These are phyloP conservation scores for Porcisia deanei DNA, from an alignment of 208 protist genomes.

Conservation along the genomic window DNA sequence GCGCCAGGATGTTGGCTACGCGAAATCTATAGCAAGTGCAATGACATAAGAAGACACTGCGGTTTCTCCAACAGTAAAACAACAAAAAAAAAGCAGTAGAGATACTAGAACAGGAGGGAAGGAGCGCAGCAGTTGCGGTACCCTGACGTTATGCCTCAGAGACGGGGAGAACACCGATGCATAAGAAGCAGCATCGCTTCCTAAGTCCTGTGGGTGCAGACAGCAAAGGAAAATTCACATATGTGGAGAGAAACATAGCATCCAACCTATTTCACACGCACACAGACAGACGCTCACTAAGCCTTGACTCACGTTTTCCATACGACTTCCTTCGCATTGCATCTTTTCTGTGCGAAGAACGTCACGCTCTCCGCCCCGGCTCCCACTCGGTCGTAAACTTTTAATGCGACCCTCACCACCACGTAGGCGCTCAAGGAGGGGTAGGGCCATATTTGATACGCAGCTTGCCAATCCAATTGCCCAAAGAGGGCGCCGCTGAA, in stretches of 20 bases:
- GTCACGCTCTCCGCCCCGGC: not conserved
- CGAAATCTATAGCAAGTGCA: not conserved
- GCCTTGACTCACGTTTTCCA: not conserved
- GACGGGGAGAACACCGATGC: not conserved
- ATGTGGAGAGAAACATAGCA: not conserved
- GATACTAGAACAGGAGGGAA: not conserved
- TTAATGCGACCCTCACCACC: not conserved
- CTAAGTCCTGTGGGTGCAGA: not conserved
- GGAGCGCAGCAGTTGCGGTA: not conserved
- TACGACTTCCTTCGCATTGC: not conserved
- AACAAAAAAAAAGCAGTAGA: not conserved
- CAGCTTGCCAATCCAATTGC: conserved; percentile 53
- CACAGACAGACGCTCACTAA: not conserved
- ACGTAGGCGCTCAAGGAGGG: conserved; percentile 39
- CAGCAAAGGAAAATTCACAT: not conserved
- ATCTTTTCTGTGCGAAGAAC: not conserved
- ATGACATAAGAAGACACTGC: not conserved
- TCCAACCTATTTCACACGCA: not conserved
- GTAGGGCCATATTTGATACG: conserved; percentile 60
- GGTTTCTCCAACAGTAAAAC: not conserved
- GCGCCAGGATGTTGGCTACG: not conserved
- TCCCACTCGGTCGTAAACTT: conserved; percentile 1
- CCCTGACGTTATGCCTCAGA: no score
- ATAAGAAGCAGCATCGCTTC: not conserved
- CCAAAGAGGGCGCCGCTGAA: conserved; percentile 44